Percentiles rank a stretch among this genome's conserved stretches.
phyloP scores from a whole-genome alignment of 192 early-diverging fungal species.

The Umbelopsis sp. region DNA sequence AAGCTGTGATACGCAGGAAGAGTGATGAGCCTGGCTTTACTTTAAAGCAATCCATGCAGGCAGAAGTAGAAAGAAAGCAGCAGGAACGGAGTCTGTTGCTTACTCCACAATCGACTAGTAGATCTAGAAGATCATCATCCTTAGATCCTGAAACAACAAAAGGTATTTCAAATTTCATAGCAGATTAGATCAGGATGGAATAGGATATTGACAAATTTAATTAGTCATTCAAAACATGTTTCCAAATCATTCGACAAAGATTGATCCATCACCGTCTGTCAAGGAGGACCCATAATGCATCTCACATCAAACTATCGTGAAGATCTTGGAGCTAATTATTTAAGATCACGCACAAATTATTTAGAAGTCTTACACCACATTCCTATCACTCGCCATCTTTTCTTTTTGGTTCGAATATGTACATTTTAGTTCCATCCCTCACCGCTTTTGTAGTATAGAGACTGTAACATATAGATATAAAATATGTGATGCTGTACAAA shows the following conservation, averaged over 20 bases:
- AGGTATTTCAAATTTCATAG: neutral
- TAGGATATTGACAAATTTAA: neutral
- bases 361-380: neutral
- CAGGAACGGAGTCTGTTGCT: neutral
- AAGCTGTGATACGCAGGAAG: neutral
- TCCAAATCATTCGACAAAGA: constrained; percentile 14
- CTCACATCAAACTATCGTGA: neutral
- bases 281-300: neutral
- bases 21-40: constrained; percentile 8
- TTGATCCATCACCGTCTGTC: constrained; percentile 6
- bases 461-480: neutral
- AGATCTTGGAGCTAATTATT: neutral
- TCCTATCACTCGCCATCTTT: neutral
- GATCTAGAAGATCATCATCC: constrained; percentile 8
- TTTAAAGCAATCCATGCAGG: neutral
- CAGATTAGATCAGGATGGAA: neutral
- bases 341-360: neutral
- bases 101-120: neutral
- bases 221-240: constrained; percentile 13
- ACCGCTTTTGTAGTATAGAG: no score
- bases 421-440: neutral
- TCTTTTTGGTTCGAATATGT: neutral
- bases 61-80: constrained; percentile 13
- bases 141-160: constrained; percentile 10
- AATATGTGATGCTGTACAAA: neutral